Base-by-base conservation (phyloP, 169 alveolate species). In the Cryptosporidium muris region DNA sequence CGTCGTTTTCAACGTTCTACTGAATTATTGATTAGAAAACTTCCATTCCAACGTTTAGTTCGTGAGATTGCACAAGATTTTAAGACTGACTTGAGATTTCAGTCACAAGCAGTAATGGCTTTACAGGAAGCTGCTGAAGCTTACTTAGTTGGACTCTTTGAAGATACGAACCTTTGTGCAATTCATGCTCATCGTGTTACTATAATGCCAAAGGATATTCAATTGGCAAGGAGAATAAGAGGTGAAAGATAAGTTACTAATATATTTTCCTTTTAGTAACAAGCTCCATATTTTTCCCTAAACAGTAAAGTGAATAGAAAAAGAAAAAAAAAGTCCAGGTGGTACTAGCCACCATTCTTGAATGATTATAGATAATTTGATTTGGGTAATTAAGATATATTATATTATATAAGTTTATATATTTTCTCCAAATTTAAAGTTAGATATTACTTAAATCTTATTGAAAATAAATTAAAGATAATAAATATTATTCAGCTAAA, bases 111-210 rank as follows among this genome's bases (percentile, higher is more conserved):
- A 66, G 97, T 97, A 51, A 91, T 95, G 68, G 98, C 99, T 43
- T 91, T 96, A 58, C 97, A 96, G 93, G 99, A 97, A 89, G 99
- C 99, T 25, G 97, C 99, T 42, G 99, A 98, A 91, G 99, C 99
- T 25, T 98, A 97, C 92, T 91, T 98, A 45, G 99, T 98, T 63
- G 99, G 99, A 37, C 95, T 98, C 51, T 98, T 98, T 90, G 99
- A 98, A 92, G 99, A 98, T 94, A 98, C 99, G 74, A 98, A 98
- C 97, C 90, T 98, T 68, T 98, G 99, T 88, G 99, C 99, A 56
- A 98, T 98, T 90, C 99, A 98, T 92, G 99, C 99, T 49, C 97
- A 98, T 92, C 95, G 99, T 88, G 99, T 98, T 51, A 98, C 99
- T 80, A 98, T 98, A 81, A 98, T 98, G 99, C 99, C 99, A 49